phyloP scores from a whole-genome alignment of 2,329 filamentous ascomycete species.

The Magnaporthiopsis incrustans region DNA sequence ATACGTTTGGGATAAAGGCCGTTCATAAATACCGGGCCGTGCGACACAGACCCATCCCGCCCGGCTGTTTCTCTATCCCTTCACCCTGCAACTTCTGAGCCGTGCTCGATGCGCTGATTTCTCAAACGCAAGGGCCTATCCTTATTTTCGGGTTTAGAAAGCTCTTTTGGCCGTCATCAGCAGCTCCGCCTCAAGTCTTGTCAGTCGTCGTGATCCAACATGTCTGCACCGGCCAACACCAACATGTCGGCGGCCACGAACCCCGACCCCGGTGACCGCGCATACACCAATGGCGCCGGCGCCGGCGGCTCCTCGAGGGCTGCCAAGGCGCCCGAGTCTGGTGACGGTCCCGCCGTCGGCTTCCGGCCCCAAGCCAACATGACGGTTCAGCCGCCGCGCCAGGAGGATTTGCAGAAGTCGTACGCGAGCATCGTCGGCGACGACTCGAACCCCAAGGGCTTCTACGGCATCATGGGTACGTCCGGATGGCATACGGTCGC shows the following conservation, averaged over 20 bases:
- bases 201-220: not conserved
- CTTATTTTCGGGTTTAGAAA: not conserved
- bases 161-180: not conserved
- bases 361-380: slow-evolving; percentile 49
- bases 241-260: slow-evolving; percentile 1
- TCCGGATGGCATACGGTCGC: slow-evolving; percentile 13
- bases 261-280: not conserved
- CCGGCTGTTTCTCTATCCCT: not conserved
- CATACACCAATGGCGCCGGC: not conserved
- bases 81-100: not conserved
- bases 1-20: not conserved
- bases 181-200: no score
- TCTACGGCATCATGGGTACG: slow-evolving; percentile 84
- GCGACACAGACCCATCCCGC: not conserved
- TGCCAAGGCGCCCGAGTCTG: slow-evolving; percentile 13
- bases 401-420: slow-evolving; percentile 76
- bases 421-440: slow-evolving; percentile 60
- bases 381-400: slow-evolving; percentile 67
- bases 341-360: slow-evolving; percentile 20
- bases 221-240: not conserved
- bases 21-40: not conserved
- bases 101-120: not conserved
- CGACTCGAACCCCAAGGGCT: slow-evolving; percentile 67
- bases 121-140: not conserved
- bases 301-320: not conserved